phyloP scores from a whole-genome alignment of 1,139 yeast genomes.

The Sugiyamaella grinbergsii region DNA sequence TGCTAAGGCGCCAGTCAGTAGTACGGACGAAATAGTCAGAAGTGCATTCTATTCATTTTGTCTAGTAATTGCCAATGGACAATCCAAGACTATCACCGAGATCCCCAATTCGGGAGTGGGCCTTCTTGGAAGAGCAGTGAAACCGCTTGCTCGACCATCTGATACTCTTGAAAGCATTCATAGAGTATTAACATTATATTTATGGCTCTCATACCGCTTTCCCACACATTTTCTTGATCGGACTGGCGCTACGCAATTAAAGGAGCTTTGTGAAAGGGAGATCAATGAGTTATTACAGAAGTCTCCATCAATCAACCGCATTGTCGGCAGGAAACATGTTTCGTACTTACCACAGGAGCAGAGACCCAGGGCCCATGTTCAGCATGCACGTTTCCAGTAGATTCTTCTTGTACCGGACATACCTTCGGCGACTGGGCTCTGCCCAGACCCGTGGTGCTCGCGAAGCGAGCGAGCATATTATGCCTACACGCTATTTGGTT shows the following conservation, averaged over 20 bases:
- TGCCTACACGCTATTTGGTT: no score
- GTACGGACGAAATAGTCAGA: conserved; percentile 25
- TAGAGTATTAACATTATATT: conserved; percentile 63
- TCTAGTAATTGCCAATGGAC: conserved; percentile 37
- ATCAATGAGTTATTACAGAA: conserved; percentile 32
- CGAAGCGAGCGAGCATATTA: no score
- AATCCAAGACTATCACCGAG: conserved; percentile 36
- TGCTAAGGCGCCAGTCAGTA: conserved; percentile 43
- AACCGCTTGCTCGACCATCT: conserved; percentile 20
- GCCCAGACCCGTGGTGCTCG: no score
- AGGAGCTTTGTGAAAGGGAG: conserved; percentile 42
- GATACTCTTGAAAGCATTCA: conserved; percentile 49
- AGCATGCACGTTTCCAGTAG: no score
- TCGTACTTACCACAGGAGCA: not conserved
- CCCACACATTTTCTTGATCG: conserved; percentile 78
- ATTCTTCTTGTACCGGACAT: no score
- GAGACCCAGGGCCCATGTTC: no score
- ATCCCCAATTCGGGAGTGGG: conserved; percentile 32
- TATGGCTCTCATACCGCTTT: conserved; percentile 88
- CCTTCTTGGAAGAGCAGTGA: conserved; percentile 25
- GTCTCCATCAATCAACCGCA: conserved; percentile 11
- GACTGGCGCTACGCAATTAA: conserved; percentile 71
- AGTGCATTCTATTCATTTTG: conserved; percentile 39
- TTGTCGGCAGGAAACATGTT: conserved; percentile 5
- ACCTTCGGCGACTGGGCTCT: not conserved